Conservation (phyloP, 208 protist genomes). For the Leishmania arabica region DNA sequence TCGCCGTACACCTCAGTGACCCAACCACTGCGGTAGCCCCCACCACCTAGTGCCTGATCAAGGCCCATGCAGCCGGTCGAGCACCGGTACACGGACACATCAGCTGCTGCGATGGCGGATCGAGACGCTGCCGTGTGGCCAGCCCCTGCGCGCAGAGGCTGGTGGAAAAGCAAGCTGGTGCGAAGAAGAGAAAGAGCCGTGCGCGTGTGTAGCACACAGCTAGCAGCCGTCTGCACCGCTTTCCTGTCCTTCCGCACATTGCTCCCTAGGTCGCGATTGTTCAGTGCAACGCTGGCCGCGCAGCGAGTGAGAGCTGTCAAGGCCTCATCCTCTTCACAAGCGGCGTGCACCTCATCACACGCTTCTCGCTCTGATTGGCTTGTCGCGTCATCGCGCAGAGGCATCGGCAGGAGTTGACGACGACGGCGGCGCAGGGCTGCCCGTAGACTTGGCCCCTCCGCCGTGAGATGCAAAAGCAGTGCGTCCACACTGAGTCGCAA, state of each 20-base stretch:
- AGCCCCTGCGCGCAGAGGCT: neutral
- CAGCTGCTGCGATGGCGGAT: neutral
- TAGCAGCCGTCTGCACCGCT: neutral
- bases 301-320: conserved; percentile 8
- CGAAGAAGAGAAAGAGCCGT: conserved; percentile 15
- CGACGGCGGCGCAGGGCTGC: neutral
- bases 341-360: neutral
- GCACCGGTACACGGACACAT: conserved; percentile 21
- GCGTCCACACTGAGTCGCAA: neutral
- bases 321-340: conserved; percentile 3
- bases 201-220: neutral
- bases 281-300: conserved; percentile 1
- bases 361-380: neutral
- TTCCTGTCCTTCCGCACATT: too few species aligned
- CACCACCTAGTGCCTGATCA: conserved; percentile 39
- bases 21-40: conserved; percentile 55
- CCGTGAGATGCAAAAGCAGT: neutral
- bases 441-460: neutral
- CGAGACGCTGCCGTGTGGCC: neutral
- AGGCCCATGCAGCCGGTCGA: conserved; percentile 40
- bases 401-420: neutral
- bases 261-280: neutral
- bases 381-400: neutral
- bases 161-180: neutral
- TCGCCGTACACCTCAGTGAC: conserved; percentile 75